Percentiles rank a stretch among this genome's conserved stretches.
Evolutionary conservation across 306 rosid species (phyloP).

Genomic region (Castanospermum australe): DNA sequence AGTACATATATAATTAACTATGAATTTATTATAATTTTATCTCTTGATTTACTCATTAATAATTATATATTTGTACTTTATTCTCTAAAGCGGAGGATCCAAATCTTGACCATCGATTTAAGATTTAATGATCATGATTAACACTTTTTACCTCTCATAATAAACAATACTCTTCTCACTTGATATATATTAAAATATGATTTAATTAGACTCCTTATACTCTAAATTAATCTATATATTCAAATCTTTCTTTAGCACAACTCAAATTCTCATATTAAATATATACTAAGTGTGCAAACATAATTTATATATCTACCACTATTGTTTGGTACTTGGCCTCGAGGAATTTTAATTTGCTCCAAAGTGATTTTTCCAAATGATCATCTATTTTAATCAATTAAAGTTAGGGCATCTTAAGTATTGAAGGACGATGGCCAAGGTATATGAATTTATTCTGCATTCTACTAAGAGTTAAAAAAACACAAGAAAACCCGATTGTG

Average conservation of each 20-base stretch:
- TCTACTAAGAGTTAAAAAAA: slow-evolving; percentile 27
- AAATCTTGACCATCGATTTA: too few species aligned
- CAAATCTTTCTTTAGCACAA: neutral
- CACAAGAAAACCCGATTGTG: slow-evolving; percentile 15
- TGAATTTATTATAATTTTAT: too few species aligned
- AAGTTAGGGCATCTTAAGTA: slow-evolving; percentile 13
- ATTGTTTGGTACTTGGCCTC: neutral
- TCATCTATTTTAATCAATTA: slow-evolving; percentile 19
- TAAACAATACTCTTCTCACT: too few species aligned
- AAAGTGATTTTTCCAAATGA: slow-evolving; percentile 26
- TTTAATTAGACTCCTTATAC: neutral
- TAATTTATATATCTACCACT: neutral
- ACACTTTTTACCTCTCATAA: too few species aligned
- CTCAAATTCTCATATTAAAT: neutral
- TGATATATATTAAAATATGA: neutral
- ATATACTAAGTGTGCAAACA: neutral
- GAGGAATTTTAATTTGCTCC: slow-evolving; percentile 10
- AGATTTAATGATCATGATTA: too few species aligned
- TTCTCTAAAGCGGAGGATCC: too few species aligned
- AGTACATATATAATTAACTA: too few species aligned
- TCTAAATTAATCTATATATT: neutral
- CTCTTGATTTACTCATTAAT: too few species aligned
- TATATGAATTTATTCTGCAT: slow-evolving; percentile 51
- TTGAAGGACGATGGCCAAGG: neutral
- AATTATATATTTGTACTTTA: too few species aligned